Evolutionary conservation across 768 basidiomycete genomes (phyloP).

Genomic region (Pilatotrama ljubarskyi): DNA sequence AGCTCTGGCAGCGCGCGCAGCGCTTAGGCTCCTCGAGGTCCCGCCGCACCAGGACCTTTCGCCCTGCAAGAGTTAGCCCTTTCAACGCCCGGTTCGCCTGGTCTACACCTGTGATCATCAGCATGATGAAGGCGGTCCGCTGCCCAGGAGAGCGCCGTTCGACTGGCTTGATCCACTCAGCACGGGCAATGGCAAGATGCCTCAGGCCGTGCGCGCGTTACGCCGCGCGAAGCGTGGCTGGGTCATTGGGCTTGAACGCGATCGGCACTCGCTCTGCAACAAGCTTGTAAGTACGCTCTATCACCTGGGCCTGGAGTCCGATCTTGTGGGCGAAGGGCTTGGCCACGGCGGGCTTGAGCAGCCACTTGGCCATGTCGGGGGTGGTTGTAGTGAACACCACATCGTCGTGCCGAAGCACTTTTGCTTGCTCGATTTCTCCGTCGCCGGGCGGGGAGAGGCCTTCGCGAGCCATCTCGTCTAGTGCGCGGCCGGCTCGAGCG

Average conservation of each 20-base stretch:
- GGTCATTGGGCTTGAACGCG: background rate
- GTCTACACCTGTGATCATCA: conserved; percentile 20
- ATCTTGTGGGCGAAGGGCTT: background rate
- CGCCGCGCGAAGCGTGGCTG: background rate
- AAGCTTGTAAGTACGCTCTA: background rate
- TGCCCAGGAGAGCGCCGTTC: conserved; percentile 17
- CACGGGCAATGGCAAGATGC: no score
- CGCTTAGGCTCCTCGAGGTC: conserved; percentile 24
- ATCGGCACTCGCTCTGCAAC: background rate
- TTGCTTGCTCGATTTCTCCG: background rate
- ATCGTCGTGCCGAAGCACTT: background rate
- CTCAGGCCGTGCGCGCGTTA: background rate
- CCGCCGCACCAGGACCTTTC: conserved; percentile 15
- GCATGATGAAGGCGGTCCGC: conserved; percentile 25
- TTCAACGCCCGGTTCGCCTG: conserved; percentile 30
- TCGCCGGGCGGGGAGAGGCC: background rate
- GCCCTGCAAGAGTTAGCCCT: conserved; percentile 22
- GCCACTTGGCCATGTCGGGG: background rate
- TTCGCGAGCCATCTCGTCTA: background rate
- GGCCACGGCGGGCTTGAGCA: background rate
- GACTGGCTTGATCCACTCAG: no score
- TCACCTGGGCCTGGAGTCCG: background rate
- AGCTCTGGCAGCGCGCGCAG: conserved; percentile 31
- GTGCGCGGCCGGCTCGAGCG: background rate
- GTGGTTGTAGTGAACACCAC: background rate